Evolutionary conservation across 805 yeast genomes (phyloP).

Genomic region (Teunomyces panamensis): DNA sequence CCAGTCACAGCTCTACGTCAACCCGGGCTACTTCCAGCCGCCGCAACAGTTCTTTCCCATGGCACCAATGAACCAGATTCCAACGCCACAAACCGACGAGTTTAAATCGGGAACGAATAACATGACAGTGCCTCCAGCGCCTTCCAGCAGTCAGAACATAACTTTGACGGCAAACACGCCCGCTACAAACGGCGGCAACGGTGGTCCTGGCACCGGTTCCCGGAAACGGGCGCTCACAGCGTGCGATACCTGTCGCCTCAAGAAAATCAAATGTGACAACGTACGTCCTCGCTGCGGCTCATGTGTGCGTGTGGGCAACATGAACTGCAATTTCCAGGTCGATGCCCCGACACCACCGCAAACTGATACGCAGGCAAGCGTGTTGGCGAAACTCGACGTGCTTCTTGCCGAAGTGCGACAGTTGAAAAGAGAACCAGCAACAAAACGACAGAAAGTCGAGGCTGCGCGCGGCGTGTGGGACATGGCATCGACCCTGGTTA

Average conservation of each 20-base stretch:
- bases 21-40: slow-evolving; percentile 1
- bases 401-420: slow-evolving; percentile 24
- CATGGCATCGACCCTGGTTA: slow-evolving; percentile 28
- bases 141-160: too few relatives aligned
- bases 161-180: too few relatives aligned
- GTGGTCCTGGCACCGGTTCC: slow-evolving; percentile 5
- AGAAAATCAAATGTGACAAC: slow-evolving; percentile 38
- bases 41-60: not conserved
- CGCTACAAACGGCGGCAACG: not conserved
- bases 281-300: slow-evolving; percentile 33
- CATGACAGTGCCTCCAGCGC: too few relatives aligned
- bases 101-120: too few relatives aligned
- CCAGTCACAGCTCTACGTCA: not conserved
- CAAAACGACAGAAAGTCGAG: not conserved
- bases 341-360: slow-evolving; percentile 20
- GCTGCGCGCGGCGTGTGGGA: slow-evolving; percentile 28
- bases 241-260: slow-evolving; percentile 35
- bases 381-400: slow-evolving; percentile 27
- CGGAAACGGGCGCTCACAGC: slow-evolving; percentile 37
- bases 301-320: slow-evolving; percentile 26
- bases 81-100: not conserved
- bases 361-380: slow-evolving; percentile 27
- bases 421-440: slow-evolving; percentile 10
- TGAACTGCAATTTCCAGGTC: slow-evolving; percentile 27
- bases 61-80: not conserved